Evolutionary conservation across 1,139 yeast genomes (phyloP).

Genomic region (Nakaseomyces glabratus): DNA sequence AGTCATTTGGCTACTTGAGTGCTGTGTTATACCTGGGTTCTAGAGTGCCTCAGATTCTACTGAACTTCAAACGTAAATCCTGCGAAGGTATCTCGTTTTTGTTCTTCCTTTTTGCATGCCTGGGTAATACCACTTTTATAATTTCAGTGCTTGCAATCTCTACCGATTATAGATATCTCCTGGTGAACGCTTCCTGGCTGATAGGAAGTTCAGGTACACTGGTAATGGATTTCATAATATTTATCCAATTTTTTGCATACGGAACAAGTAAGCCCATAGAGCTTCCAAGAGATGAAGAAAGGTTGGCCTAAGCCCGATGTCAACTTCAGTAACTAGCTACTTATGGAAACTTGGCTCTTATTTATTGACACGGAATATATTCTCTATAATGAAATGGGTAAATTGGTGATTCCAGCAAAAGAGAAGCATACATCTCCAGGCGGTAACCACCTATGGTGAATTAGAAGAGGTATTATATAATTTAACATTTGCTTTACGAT

Average conservation of each 20-base stretch:
- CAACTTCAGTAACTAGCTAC: too few species aligned
- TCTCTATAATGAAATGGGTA: too few species aligned
- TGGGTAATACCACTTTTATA: slow-evolving; percentile 86
- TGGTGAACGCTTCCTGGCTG: slow-evolving; percentile 86
- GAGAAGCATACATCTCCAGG: too few species aligned
- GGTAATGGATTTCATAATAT: slow-evolving; percentile 72
- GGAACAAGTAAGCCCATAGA: slow-evolving; percentile 18
- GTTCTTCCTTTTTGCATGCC: slow-evolving; percentile 86
- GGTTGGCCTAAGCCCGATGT: too few species aligned
- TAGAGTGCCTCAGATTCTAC: slow-evolving; percentile 76
- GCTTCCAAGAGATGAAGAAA: too few species aligned
- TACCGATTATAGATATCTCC: slow-evolving; percentile 54
- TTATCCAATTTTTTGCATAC: slow-evolving; percentile 78
- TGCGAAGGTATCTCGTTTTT: slow-evolving; percentile 89
- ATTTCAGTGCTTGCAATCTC: slow-evolving; percentile 74
- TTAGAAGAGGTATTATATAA: too few species aligned
- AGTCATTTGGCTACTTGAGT: slow-evolving; percentile 85
- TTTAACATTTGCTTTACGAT: too few species aligned
- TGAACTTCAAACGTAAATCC: slow-evolving; percentile 75
- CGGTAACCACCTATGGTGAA: too few species aligned
- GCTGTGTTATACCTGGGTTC: slow-evolving; percentile 81
- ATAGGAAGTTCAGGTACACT: slow-evolving; percentile 88
- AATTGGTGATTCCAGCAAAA: too few species aligned
- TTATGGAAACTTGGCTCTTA: too few species aligned
- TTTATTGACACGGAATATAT: too few species aligned